Evolutionary conservation across 257 asterid species (phyloP).

Genomic region (Vinca minor): DNA sequence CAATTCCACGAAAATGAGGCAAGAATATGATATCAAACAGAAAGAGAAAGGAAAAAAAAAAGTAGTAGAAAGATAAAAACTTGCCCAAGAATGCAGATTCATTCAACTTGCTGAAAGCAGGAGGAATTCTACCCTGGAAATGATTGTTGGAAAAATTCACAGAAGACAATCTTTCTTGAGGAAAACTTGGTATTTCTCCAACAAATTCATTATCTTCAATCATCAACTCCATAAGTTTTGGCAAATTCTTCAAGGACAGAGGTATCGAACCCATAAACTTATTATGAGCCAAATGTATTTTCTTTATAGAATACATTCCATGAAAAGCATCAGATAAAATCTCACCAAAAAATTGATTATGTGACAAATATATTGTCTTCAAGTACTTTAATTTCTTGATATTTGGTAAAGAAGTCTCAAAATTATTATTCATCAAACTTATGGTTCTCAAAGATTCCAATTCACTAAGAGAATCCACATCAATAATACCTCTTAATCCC

Average conservation of each 20-base stretch:
- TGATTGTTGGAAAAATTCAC: slow-evolving; percentile 46
- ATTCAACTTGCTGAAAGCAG: slow-evolving; percentile 25
- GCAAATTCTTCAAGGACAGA: slow-evolving; percentile 30
- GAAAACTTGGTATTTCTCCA: slow-evolving; percentile 50
- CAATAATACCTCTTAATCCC: slow-evolving; percentile 59
- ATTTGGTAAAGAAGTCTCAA: slow-evolving; percentile 52
- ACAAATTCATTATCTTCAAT: slow-evolving; percentile 49
- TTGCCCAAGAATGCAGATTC: slow-evolving; percentile 45
- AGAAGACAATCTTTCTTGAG: slow-evolving; percentile 16
- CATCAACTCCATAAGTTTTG: slow-evolving; percentile 47
- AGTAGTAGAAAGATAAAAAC: too few species aligned
- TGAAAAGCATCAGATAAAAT: slow-evolving; percentile 34
- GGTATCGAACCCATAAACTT: slow-evolving; percentile 54
- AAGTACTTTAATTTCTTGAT: slow-evolving; percentile 27
- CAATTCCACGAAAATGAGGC: too few species aligned
- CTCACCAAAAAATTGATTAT: slow-evolving; percentile 48
- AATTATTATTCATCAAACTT: slow-evolving; percentile 49
- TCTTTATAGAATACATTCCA: slow-evolving; percentile 56
- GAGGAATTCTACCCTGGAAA: slow-evolving; percentile 57
- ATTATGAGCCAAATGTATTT: slow-evolving; percentile 53
- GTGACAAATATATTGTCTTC: slow-evolving; percentile 41
- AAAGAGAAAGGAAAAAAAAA: too few species aligned
- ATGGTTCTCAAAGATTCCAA: slow-evolving; percentile 41
- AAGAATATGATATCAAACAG: too few species aligned
- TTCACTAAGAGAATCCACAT: slow-evolving; percentile 42